These are phyloP conservation scores for Podila epicladia DNA, from an alignment of 192 early-diverging fungal species.

Conservation along the genomic window DNA sequence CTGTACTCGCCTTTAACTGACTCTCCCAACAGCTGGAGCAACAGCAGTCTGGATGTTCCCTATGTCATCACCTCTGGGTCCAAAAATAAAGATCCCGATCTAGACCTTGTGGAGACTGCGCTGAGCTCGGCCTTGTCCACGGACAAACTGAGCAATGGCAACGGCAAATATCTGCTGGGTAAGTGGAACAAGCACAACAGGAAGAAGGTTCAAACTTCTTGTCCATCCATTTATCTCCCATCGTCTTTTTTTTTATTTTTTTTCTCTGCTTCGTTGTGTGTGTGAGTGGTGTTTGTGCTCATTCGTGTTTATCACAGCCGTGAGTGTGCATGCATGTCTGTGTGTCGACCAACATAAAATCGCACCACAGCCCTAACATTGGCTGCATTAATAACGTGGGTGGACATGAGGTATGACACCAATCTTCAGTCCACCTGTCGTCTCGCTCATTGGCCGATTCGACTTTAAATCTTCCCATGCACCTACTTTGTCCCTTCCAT, in stretches of 20 bases:
- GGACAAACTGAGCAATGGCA: constrained; percentile 23
- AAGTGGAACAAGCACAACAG: neutral
- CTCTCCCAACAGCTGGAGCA: constrained; percentile 9
- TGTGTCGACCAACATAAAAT: neutral
- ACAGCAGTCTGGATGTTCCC: constrained; percentile 5
- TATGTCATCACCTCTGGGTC: constrained; percentile 13
- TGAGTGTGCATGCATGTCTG: neutral
- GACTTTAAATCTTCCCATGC: too few species aligned
- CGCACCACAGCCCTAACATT: too few species aligned
- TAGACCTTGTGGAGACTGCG: neutral
- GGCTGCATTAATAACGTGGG: too few species aligned
- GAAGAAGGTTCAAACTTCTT: neutral
- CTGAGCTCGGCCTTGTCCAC: neutral
- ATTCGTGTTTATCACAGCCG: neutral
- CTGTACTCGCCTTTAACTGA: constrained; percentile 22
- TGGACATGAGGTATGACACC: too few species aligned
- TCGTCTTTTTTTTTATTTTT: neutral
- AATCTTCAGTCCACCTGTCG: too few species aligned
- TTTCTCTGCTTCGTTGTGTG: too few species aligned
- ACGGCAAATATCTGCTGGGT: constrained; percentile 42
- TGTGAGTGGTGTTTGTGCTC: neutral
- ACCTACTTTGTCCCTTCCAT: too few species aligned
- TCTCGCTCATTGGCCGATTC: too few species aligned
- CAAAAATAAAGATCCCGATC: constrained; percentile 9
- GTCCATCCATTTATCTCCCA: neutral